Evolutionary conservation across 345 rosid genomes (phyloP).

Genomic region (Sisymbrium altissimum): DNA sequence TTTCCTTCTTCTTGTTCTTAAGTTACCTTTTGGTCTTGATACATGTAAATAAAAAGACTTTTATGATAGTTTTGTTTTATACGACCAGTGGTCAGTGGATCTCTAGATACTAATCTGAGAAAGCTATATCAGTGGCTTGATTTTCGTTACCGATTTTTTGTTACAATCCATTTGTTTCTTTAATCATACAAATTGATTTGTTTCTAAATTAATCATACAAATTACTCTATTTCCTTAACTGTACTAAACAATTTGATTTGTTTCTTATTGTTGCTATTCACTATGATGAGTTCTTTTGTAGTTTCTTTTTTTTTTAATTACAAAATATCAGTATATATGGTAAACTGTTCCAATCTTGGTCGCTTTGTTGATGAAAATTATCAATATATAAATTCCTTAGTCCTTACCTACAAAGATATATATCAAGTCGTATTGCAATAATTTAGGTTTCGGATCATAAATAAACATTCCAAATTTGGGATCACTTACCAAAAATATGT

Average conservation of each 20-base stretch:
- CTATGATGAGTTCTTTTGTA: background rate
- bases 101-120: background rate
- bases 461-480: background rate
- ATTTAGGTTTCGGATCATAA: background rate
- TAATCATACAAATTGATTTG: background rate
- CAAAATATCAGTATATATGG: constrained; percentile 11
- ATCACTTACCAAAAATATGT: background rate
- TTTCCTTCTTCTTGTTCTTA: background rate
- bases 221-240: background rate
- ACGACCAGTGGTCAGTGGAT: background rate
- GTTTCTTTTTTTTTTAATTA: no score
- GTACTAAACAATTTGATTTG: background rate
- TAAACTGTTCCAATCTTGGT: constrained; percentile 15
- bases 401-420: background rate
- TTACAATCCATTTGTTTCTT: background rate
- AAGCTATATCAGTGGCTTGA: constrained; percentile 15
- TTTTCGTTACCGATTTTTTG: background rate
- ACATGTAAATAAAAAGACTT: no score
- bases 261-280: background rate
- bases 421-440: background rate
- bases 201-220: background rate
- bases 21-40: background rate
- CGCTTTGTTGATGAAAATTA: background rate
- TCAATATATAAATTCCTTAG: no score
- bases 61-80: constrained; percentile 6